Evolutionary conservation across 805 yeast genomes (phyloP).

Genomic region (Huiozyma naganishii): DNA sequence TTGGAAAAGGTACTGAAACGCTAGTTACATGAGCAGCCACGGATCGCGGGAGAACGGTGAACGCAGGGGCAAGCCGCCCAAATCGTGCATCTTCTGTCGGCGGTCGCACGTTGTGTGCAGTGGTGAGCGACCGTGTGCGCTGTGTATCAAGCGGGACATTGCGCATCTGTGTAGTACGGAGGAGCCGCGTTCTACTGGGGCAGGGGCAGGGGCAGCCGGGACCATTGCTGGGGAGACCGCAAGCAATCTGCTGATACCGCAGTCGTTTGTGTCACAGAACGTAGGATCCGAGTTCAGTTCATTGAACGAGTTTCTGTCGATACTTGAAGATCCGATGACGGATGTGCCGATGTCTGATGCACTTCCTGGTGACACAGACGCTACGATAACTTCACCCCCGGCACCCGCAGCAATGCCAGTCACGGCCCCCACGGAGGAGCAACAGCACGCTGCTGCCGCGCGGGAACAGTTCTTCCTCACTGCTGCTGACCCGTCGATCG

Average conservation of each 20-base stretch:
- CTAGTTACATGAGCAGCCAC: too few species aligned
- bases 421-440: conserved; percentile 46
- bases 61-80: conserved; percentile 1
- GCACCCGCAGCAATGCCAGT: neutral
- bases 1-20: too few species aligned
- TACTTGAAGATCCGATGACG: conserved; percentile 72
- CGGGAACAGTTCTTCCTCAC: conserved; percentile 88
- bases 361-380: neutral
- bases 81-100: conserved; percentile 83
- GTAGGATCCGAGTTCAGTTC: conserved; percentile 90
- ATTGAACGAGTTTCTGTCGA: conserved; percentile 74
- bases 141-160: conserved; percentile 80
- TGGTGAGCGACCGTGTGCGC: conserved; percentile 51
- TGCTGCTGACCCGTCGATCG: conserved; percentile 95
- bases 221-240: neutral
- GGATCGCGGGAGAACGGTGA: too few species aligned
- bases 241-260: conserved; percentile 24
- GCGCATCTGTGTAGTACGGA: conserved; percentile 82
- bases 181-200: conserved; percentile 7
- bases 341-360: neutral
- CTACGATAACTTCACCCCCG: neutral
- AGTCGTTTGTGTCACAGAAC: conserved; percentile 77
- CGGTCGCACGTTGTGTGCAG: conserved; percentile 94
- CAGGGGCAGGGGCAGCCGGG: neutral
- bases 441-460: conserved; percentile 41